Conservation (phyloP, 352 stramenopile species). For the Elongisporangium undulatum region DNA sequence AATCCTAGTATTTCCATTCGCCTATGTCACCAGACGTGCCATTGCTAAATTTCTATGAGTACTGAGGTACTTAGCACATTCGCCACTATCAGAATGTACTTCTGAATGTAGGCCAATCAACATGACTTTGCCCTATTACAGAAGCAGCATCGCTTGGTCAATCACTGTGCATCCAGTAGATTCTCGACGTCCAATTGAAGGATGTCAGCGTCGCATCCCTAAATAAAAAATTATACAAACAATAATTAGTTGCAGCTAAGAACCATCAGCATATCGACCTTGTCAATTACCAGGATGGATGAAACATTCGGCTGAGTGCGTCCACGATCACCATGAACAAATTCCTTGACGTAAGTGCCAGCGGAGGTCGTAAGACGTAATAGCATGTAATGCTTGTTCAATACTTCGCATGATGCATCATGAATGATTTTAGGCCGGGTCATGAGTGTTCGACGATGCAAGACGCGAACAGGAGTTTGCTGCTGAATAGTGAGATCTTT, state of each 20-base stretch:
- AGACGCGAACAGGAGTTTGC: slow-evolving; percentile 95
- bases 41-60: not conserved
- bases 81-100: not conserved
- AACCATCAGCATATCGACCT: slow-evolving; percentile 1
- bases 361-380: slow-evolving; percentile 93
- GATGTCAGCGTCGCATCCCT: slow-evolving; percentile 93
- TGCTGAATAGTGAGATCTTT: slow-evolving; percentile 91
- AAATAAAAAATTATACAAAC: slow-evolving; percentile 23
- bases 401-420: slow-evolving; percentile 71
- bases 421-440: slow-evolving; percentile 90
- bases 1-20: not conserved
- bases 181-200: slow-evolving; percentile 96
- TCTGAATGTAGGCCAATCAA: not conserved
- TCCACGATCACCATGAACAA: slow-evolving; percentile 98
- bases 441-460: slow-evolving; percentile 96
- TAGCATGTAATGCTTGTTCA: slow-evolving; percentile 97
- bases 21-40: too few species aligned
- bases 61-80: not conserved
- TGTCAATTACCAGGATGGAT: slow-evolving; percentile 66
- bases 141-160: not conserved
- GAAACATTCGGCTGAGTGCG: slow-evolving; percentile 95
- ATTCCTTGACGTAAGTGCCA: slow-evolving; percentile 99
- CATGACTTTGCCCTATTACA: not conserved
- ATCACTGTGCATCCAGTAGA: slow-evolving; percentile 67
- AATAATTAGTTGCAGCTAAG: slow-evolving; percentile 4